Evolutionary conservation across 2,329 filamentous ascomycete species (phyloP), one percentile per base, ranked within the genome.

Genomic region (Fusarium newnesense): DNA sequence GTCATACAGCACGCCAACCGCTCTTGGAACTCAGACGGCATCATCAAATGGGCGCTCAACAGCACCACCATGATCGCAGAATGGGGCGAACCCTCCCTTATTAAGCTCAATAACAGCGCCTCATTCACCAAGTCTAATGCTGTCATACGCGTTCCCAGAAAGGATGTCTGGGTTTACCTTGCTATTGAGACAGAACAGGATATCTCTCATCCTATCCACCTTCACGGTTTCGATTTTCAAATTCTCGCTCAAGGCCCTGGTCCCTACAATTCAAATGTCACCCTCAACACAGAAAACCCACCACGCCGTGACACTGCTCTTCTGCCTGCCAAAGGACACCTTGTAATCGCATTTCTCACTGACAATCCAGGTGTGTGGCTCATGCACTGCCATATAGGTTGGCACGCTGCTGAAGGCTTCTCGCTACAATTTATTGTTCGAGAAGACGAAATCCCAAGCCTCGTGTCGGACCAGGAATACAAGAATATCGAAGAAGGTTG

Each of bases 251-350:
- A 80, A 34, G 78, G 78, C 5, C 40, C 57, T 21, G 77, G 79
- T 7, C 64, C 69, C 4, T 80, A 77, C 26, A 72, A 69, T 10
- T 43, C 76, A 19, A 67, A 68, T 8, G 62, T 75, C 30, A 70
- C 64, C 5, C 69, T 75, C 19, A 70, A 77, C 26, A 66, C 58
- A 12, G 44, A 60, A 21, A 89, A 89, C 76, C 87, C 88, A 2
- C 83, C 85, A 28, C 85, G 88, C 11, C 84, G 88, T 52, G 87
- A 90, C 74, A 85, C 86, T 9, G 86, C 86, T 12, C 83, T 86
- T 67, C 81, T 89, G 5, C 83, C 83, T 5, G 78, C 76, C 5
- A 73, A 76, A 32, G 86, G 87, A 0, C 85, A 85, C 75, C 65
- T 88, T 18, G 84, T 87, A 24, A 79, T 89, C 46, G 86, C 85